Conservation (phyloP, 768 basidiomycete genomes). For the Mycena indigotica region DNA sequence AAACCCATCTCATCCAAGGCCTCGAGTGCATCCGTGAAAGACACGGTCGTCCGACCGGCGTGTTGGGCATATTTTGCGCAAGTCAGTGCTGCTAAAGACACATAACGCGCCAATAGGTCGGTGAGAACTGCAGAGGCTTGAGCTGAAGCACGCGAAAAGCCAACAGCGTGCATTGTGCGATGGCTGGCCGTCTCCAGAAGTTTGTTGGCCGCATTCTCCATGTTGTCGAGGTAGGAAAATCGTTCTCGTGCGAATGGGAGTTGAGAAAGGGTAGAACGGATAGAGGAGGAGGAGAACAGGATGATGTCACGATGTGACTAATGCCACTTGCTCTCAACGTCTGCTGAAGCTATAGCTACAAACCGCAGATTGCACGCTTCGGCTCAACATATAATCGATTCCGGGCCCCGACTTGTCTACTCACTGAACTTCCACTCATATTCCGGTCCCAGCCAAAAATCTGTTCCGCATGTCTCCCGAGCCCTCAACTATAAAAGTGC, state of each 20-base stretch:
- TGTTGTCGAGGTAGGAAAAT: too few relatives aligned
- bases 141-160: slow-evolving; percentile 74
- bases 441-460: too few relatives aligned
- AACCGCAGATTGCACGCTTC: too few relatives aligned
- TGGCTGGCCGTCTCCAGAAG: slow-evolving; percentile 68
- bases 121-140: slow-evolving; percentile 73
- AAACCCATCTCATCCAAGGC: slow-evolving; percentile 80
- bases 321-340: background rate
- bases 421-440: too few relatives aligned
- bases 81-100: slow-evolving; percentile 63
- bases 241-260: too few relatives aligned
- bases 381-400: too few relatives aligned
- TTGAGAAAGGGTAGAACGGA: too few relatives aligned
- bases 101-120: slow-evolving; percentile 75
- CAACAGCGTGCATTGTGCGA: slow-evolving; percentile 75
- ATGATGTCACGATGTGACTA: too few relatives aligned
- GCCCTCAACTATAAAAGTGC: slow-evolving; percentile 1
- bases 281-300: too few relatives aligned
- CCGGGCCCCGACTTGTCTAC: too few relatives aligned
- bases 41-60: slow-evolving; percentile 63
- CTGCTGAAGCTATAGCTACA: too few relatives aligned
- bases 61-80: slow-evolving; percentile 76
- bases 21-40: slow-evolving; percentile 58
- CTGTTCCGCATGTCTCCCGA: slow-evolving; percentile 4
- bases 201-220: slow-evolving; percentile 59